Conservation (phyloP, 306 rosid species). For the Glycine latifolia region DNA sequence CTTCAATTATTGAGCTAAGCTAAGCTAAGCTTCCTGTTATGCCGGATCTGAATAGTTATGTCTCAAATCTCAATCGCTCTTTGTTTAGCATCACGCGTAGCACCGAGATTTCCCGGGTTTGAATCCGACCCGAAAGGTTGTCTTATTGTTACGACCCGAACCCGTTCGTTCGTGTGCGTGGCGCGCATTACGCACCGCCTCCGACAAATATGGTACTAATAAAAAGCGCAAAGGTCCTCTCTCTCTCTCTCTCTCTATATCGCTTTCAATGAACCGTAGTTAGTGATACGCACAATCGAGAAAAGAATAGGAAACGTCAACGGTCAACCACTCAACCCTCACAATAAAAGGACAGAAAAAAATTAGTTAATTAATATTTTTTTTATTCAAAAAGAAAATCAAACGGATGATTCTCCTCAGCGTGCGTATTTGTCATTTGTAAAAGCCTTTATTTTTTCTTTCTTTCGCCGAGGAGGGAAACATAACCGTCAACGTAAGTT, state of each 20-base stretch:
- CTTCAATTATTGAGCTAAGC: not conserved
- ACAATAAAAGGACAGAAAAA: not conserved
- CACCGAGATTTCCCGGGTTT: slow-evolving; percentile 26
- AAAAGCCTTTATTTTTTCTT: slow-evolving; percentile 16
- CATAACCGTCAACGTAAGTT: slow-evolving; percentile 44
- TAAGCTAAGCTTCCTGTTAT: slow-evolving; percentile 35
- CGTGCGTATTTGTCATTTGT: slow-evolving; percentile 44
- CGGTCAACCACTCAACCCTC: slow-evolving; percentile 56
- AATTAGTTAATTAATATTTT: not conserved
- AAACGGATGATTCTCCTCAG: slow-evolving; percentile 51
- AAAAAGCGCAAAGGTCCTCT: not conserved
- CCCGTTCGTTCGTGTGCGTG: slow-evolving; percentile 29
- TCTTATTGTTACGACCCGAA: not conserved
- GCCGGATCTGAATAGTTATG: slow-evolving; percentile 47
- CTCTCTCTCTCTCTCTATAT: slow-evolving; percentile 13
- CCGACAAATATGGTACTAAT: slow-evolving; percentile 38
- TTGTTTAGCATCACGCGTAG: slow-evolving; percentile 6
- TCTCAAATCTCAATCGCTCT: not conserved
- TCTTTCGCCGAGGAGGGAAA: not conserved
- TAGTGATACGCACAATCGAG: slow-evolving; percentile 41
- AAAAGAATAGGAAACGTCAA: slow-evolving; percentile 38
- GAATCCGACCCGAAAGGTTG: slow-evolving; percentile 21
- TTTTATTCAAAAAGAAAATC: not conserved
- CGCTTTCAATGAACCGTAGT: slow-evolving; percentile 29
- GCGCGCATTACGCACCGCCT: slow-evolving; percentile 49